phyloP scores from a whole-genome alignment of 768 basidiomycete species.

The Mrakia frigida region DNA sequence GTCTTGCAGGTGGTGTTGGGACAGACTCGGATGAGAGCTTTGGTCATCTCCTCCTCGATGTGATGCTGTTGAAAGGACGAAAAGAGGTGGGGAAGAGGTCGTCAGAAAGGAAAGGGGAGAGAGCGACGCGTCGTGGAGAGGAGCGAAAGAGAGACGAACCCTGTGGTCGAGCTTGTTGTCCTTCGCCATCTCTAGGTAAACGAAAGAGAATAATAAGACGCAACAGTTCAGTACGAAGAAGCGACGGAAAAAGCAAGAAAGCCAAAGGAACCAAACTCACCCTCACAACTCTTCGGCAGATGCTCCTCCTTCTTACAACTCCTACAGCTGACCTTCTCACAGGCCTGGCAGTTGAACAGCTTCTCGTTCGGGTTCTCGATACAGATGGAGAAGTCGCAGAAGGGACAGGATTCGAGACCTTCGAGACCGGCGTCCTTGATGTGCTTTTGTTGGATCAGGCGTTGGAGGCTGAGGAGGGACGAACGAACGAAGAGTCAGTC shows the following conservation, averaged over 20 bases:
- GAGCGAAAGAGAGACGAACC: background rate
- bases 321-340: conserved; percentile 71
- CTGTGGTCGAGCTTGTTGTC: conserved; percentile 61
- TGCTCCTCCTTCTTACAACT: conserved; percentile 78
- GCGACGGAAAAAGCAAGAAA: background rate
- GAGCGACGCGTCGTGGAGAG: background rate
- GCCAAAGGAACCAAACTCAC: conserved; percentile 44
- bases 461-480: conserved; percentile 37
- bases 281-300: conserved; percentile 72
- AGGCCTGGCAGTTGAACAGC: conserved; percentile 59
- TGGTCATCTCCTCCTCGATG: conserved; percentile 92
- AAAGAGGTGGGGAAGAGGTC: background rate
- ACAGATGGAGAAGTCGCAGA: conserved; percentile 80
- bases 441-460: conserved; percentile 66
- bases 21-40: conserved; percentile 53
- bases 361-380: conserved; percentile 65
- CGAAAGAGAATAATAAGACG: background rate
- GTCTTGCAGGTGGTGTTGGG: conserved; percentile 69
- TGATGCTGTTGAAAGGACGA: conserved; percentile 53
- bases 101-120: background rate
- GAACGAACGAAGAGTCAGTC: background rate
- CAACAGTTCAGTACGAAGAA: too few species aligned
- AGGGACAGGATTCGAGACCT: conserved; percentile 81
- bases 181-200: conserved; percentile 59
- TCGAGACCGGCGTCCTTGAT: conserved; percentile 72